Conservation (phyloP, 176 grass and related monocot species). For the Tillandsia leiboldiana region DNA sequence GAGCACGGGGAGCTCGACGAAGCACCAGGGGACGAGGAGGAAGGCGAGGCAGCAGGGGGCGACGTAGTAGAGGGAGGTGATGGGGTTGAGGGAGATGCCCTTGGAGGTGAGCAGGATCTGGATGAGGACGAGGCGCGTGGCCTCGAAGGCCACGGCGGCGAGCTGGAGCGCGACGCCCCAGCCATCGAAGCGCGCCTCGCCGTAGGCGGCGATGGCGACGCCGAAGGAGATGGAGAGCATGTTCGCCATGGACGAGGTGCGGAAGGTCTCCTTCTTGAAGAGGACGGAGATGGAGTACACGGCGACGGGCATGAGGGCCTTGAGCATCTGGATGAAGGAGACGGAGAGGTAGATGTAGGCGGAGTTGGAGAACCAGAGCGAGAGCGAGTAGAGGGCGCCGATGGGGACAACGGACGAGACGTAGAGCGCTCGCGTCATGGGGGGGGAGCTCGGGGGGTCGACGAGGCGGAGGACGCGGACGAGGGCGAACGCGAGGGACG, state of each 20-base stretch:
- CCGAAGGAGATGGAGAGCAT: slow-evolving; percentile 99
- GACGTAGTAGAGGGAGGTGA: slow-evolving; percentile 91
- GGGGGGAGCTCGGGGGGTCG: slow-evolving; percentile 48
- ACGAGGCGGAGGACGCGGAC: slow-evolving; percentile 68
- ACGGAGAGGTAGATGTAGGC: slow-evolving; percentile 97
- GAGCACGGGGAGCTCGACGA: slow-evolving; percentile 79
- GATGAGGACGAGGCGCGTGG: slow-evolving; percentile 84
- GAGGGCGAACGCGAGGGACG: slow-evolving; percentile 57
- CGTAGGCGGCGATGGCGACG: slow-evolving; percentile 89
- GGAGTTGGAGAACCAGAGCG: slow-evolving; percentile 98
- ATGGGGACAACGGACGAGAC: slow-evolving; percentile 70
- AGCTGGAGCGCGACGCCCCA: slow-evolving; percentile 78
- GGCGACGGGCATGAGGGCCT: slow-evolving; percentile 95
- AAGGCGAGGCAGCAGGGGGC: slow-evolving; percentile 78
- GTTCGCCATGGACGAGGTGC: slow-evolving; percentile 65
- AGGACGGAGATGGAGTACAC: slow-evolving; percentile 80
- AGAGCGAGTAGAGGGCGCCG: slow-evolving; percentile 85
- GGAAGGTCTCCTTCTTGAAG: slow-evolving; percentile 76
- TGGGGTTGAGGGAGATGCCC: slow-evolving; percentile 91
- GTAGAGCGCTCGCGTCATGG: slow-evolving; percentile 69
- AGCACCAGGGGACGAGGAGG: slow-evolving; percentile 63
- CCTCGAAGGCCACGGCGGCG: slow-evolving; percentile 77
- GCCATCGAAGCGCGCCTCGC: slow-evolving; percentile 67
- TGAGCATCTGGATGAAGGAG: slow-evolving; percentile 99
- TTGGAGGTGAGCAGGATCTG: slow-evolving; percentile 97